Base-by-base conservation (phyloP, 1,139 yeast species). In the Schizosaccharomyces versatilis region DNA sequence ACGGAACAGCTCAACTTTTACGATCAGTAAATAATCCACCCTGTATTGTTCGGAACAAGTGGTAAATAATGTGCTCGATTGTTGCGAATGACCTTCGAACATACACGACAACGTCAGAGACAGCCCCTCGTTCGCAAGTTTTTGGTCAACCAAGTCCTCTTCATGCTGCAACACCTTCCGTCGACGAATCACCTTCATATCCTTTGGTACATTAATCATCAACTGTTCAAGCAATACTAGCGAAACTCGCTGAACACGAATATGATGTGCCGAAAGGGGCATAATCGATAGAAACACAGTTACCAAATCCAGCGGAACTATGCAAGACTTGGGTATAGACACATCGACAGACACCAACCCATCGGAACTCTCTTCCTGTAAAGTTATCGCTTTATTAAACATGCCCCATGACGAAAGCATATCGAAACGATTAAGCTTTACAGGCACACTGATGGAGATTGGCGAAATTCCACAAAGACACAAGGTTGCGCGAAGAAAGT, bases 261-360 rank as follows among this genome's bases (percentile, higher is more conserved):
- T 54, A 44, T 19, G 56, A 47, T 32, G 42, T 36, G 57, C 58
- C 55, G 40, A 54, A 52, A 19, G 55, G 56, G 52, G 54, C 19
- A 32, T 38, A n/a, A 56, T 51, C n/a, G 54, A 52, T 41, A 55
- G 51, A 19, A 49, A 53, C 10, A 51, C 49, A 9, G 53, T 38
- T 44, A 56, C 51, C n/a, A 38, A 39, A 49, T 56, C 58, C 36
- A 41, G 49, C 6, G 58, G 58, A 1, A 57, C 58, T 6, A 52
- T 48, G 36, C 55, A 54, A n/a, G 48, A 53, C 41, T 54, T 39
- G 7, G 56, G 58, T 41, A 56, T 44, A 14, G 38, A 24, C 6
- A 53, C 49, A 14, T 56, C 57, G 54, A 56, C 55, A 12, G 48
- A 51, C 36, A 56, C 55, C n/a, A 40, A 12, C 8, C 36, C 36